Base-by-base conservation (phyloP, 129 eudicot genomes). In the Pittosporum tobira region DNA sequence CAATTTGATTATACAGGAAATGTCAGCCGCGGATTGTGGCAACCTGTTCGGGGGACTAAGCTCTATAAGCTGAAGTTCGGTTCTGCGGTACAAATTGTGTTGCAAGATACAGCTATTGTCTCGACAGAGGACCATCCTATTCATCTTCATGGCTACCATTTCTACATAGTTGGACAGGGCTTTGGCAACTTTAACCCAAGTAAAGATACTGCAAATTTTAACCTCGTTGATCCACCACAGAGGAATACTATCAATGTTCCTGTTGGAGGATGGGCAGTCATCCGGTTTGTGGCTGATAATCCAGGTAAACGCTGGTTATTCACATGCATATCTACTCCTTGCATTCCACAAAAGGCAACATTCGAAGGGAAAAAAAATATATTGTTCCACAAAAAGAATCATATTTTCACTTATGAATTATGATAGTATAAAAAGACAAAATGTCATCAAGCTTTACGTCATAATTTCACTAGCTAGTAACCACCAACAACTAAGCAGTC, bases 121-220 rank as follows among this genome's bases (percentile, higher is more conserved):
- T 55, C 84, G 13, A 73, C 81, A 0, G 87, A 78, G 61, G 81
- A 77, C 50, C 88, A 84, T 29, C 94, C 88, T 2, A 75, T 84
- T 67, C 94, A 77, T 70, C 82, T 84, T n/a, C 95, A 86, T 47
- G 95, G 95, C 2, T 79, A 86, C 66, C 78, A 77, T 31, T 86
- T 86, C 58, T 76, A 67, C 59, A 63, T 86, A 0, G 80, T 82
- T 53, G 95, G 86, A 22, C 80, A 76, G 43, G 95, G 95, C 15
- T 75, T 78, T 37, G 95, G 95, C 46, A 85, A 82, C 70, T 86
- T 82, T 21, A 71, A 82, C 70, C 79, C 91, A 13, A 40, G 24
- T 6, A 71, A 49, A 14, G 91, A 86, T 56, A 54, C 87, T 16
- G 75, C 87, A 28, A 79, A 59, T 8, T 86, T 79, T 38, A 86